These are phyloP conservation scores for Nakaseomyces delphensis DNA, from an alignment of 1,139 yeast genomes.

Conservation along the genomic window DNA sequence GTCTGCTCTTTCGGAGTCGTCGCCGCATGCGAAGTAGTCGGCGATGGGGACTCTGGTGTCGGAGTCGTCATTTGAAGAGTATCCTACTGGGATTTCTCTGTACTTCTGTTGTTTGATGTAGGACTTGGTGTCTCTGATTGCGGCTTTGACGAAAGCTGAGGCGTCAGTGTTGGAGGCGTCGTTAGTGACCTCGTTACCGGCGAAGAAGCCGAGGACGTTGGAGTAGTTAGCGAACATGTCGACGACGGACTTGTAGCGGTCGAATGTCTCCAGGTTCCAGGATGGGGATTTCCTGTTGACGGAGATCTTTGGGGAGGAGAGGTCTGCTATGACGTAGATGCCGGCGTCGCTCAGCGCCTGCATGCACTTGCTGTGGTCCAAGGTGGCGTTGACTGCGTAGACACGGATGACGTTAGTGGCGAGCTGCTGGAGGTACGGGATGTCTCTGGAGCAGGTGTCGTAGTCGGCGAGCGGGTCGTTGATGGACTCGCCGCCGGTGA, in stretches of 20 bases:
- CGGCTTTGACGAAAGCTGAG: conserved; percentile 75
- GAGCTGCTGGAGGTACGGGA: conserved; percentile 51
- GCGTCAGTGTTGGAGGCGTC: conserved; percentile 59
- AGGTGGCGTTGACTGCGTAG: conserved; percentile 61
- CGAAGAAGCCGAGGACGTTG: conserved; percentile 70
- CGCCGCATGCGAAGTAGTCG: conserved; percentile 71
- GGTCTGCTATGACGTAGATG: conserved; percentile 67
- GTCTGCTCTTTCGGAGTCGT: conserved; percentile 58
- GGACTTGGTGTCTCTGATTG: conserved; percentile 64
- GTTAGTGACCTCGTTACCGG: conserved; percentile 76
- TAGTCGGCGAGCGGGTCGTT: conserved; percentile 68
- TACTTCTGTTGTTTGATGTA: conserved; percentile 56
- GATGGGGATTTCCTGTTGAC: conserved; percentile 54
- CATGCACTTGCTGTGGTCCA: conserved; percentile 66
- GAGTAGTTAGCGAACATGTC: conserved; percentile 57
- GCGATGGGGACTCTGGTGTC: conserved; percentile 61
- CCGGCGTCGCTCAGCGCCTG: conserved; percentile 59
- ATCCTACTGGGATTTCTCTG: conserved; percentile 69
- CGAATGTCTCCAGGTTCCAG: conserved; percentile 53
- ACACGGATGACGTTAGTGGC: conserved; percentile 65
- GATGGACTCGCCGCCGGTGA: conserved; percentile 41
- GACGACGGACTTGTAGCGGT: conserved; percentile 57
- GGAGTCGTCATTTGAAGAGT: conserved; percentile 69
- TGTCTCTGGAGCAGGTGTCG: conserved; percentile 65
- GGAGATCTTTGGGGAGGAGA: conserved; percentile 58